Conservation (phyloP, 192 early-diverging fungal species). For the Linderina pennispora region DNA sequence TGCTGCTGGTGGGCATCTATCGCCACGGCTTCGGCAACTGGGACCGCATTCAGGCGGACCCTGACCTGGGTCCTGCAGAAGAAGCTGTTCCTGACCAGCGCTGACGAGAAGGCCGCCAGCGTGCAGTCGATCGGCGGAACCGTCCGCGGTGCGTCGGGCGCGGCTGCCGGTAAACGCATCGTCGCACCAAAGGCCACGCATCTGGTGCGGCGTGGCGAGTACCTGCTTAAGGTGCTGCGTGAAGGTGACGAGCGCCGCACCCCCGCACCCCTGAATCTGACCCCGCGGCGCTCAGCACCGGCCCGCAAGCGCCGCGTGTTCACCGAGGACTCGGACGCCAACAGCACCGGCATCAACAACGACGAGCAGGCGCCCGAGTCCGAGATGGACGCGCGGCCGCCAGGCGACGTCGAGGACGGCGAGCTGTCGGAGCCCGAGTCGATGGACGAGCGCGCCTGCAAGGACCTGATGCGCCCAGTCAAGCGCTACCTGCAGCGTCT, state of each 20-base stretch:
- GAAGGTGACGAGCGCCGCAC: constrained; percentile 53
- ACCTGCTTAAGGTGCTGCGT: constrained; percentile 76
- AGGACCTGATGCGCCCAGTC: constrained; percentile 62
- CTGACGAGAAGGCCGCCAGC: constrained; percentile 46
- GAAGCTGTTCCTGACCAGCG: constrained; percentile 75
- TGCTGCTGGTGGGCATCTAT: constrained; percentile 93
- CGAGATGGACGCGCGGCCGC: constrained; percentile 1
- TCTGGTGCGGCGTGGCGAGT: constrained; percentile 83
- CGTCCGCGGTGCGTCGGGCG: constrained; percentile 4
- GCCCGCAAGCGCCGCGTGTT: constrained; percentile 24
- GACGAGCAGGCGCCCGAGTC: constrained; percentile 10
- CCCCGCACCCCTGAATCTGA: constrained; percentile 6
- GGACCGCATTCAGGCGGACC: constrained; percentile 78
- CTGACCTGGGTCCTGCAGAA: constrained; percentile 65
- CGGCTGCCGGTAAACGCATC: constrained; percentile 28
- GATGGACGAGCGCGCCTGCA: constrained; percentile 60
- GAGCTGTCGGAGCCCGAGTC: constrained; percentile 41
- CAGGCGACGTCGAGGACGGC: constrained; percentile 24
- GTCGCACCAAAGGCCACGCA: constrained; percentile 78
- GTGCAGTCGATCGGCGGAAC: constrained; percentile 25
- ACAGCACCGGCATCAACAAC: constrained; percentile 10
- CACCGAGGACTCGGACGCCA: constrained; percentile 24
- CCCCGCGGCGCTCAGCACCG: constrained; percentile 1
- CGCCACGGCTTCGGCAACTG: constrained; percentile 91
- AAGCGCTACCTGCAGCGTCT: constrained; percentile 53